Evolutionary conservation across 495 filamentous ascomycete species (phyloP).

Genomic region (Chaetomium cochliodes): DNA sequence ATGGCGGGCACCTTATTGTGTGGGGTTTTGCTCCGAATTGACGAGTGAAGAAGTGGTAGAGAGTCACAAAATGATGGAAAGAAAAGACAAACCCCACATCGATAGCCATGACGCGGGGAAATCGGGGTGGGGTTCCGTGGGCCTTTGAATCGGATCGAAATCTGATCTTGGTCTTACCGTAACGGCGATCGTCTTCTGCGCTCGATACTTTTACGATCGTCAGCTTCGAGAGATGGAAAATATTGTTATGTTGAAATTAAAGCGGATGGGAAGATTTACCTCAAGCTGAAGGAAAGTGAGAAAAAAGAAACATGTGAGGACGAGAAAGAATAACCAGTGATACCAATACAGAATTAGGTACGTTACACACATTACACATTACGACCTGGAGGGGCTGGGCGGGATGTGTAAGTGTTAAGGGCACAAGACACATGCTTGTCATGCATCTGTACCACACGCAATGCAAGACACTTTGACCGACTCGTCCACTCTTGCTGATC

Average conservation of each 20-base stretch:
- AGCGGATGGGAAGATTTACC: background rate
- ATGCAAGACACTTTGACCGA: background rate
- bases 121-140: background rate
- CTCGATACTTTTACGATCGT: background rate
- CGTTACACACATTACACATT: background rate
- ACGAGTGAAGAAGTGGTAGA: background rate
- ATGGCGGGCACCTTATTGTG: conserved; percentile 1
- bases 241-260: too few relatives aligned
- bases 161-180: background rate
- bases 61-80: background rate
- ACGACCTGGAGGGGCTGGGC: background rate
- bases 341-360: background rate
- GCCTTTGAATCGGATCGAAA: background rate
- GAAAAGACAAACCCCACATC: background rate
- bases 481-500: background rate
- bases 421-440: background rate
- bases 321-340: background rate
- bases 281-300: background rate
- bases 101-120: background rate
- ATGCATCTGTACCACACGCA: background rate
- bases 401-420: conserved; percentile 24
- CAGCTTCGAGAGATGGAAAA: background rate
- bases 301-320: background rate
- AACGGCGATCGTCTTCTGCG: background rate
- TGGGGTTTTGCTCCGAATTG: background rate